These are phyloP conservation scores for Elsinoe necatrix DNA, from an alignment of 2,329 filamentous ascomycete genomes.

Conservation along the genomic window DNA sequence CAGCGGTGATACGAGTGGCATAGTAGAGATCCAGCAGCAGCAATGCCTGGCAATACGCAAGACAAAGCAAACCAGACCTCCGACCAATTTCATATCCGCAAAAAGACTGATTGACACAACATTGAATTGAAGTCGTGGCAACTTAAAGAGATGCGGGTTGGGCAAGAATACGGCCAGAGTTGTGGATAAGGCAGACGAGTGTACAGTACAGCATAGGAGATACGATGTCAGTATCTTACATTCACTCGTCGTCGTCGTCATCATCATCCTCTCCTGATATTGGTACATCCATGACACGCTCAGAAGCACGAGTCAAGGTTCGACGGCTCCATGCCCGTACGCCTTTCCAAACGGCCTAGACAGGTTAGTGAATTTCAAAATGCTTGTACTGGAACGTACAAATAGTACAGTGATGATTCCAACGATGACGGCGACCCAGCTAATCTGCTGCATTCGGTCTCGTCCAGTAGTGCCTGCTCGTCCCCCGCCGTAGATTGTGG, in stretches of 20 bases:
- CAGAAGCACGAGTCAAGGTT: conserved; percentile 67
- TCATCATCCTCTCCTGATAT: conserved; percentile 48
- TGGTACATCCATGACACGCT: conserved; percentile 75
- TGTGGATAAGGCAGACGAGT: neutral
- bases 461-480: conserved; percentile 58
- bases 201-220: neutral
- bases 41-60: conserved; percentile 10
- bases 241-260: conserved; percentile 39
- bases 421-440: conserved; percentile 68
- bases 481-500: conserved; percentile 46
- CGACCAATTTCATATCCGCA: conserved; percentile 61
- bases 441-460: conserved; percentile 69
- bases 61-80: conserved; percentile 7
- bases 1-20: conserved; percentile 6
- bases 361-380: conserved; percentile 22
- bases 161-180: neutral
- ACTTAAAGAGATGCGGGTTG: conserved; percentile 86
- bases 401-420: conserved; percentile 72
- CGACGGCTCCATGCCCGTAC: conserved; percentile 65
- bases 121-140: conserved; percentile 72
- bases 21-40: neutral
- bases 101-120: conserved; percentile 93
- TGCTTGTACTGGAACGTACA: conserved; percentile 34
- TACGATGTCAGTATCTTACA: conserved; percentile 17
- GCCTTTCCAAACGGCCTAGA: conserved; percentile 68